Evolutionary conservation across 2,329 filamentous ascomycete genomes (phyloP).

Genomic region (Cladosporium sp.): DNA sequence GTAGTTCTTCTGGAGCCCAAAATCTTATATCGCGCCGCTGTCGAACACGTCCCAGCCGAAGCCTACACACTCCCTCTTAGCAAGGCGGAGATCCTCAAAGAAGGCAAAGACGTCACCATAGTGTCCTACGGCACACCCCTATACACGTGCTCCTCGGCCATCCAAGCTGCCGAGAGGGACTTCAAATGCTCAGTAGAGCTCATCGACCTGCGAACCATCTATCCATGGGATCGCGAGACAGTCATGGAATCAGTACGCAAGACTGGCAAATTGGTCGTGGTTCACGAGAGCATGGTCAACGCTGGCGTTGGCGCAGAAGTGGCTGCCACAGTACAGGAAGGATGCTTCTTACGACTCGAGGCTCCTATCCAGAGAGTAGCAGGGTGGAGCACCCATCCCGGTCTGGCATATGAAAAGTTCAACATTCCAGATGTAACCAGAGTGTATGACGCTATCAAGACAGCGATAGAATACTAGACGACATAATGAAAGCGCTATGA

Average conservation of each 20-base stretch:
- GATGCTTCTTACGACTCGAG: slow-evolving; percentile 77
- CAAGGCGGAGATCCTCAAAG: slow-evolving; percentile 78
- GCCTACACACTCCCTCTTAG: slow-evolving; percentile 79
- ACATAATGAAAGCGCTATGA: background rate
- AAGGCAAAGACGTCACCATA: slow-evolving; percentile 75
- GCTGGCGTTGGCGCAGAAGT: slow-evolving; percentile 86
- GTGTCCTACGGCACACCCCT: slow-evolving; percentile 87
- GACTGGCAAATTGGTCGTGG: slow-evolving; percentile 80
- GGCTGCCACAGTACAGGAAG: slow-evolving; percentile 81
- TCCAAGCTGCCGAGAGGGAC: slow-evolving; percentile 70
- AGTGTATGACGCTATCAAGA: slow-evolving; percentile 49
- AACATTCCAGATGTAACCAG: slow-evolving; percentile 79
- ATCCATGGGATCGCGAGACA: slow-evolving; percentile 83
- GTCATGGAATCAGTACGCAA: slow-evolving; percentile 79
- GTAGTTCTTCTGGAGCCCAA: slow-evolving; percentile 94
- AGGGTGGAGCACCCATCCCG: slow-evolving; percentile 84
- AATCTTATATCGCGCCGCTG: slow-evolving; percentile 82
- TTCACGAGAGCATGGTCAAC: slow-evolving; percentile 90
- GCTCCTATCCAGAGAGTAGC: slow-evolving; percentile 80
- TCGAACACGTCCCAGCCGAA: slow-evolving; percentile 81
- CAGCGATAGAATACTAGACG: slow-evolving; percentile 41
- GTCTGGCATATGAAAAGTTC: slow-evolving; percentile 67
- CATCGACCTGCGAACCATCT: slow-evolving; percentile 82
- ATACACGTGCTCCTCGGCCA: slow-evolving; percentile 75
- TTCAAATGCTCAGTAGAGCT: slow-evolving; percentile 74